Conservation (phyloP, 495 filamentous ascomycete species). For the Trichoderma parareesei region DNA sequence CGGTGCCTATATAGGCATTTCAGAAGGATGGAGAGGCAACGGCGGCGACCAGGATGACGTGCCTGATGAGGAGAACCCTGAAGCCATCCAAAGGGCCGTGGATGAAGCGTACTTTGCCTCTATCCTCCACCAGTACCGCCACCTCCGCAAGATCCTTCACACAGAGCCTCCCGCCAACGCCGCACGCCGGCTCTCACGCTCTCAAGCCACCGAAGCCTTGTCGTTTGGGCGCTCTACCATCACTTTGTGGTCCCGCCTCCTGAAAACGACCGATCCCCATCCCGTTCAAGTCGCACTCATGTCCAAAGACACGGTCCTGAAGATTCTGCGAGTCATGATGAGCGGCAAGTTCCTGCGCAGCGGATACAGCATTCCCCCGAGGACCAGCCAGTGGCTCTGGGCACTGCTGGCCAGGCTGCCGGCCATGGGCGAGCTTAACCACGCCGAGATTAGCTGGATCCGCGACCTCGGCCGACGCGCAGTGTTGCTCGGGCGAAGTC, state of each 20-base stretch:
- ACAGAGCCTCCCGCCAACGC: conserved; percentile 41
- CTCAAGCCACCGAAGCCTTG: conserved; percentile 50
- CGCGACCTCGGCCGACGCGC: conserved; percentile 54
- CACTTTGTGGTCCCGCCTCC: conserved; percentile 43
- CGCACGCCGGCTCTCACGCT: conserved; percentile 42
- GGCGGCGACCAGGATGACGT: conserved; percentile 20
- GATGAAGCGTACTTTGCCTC: conserved; percentile 54
- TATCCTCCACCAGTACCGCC: conserved; percentile 50
- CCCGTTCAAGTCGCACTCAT: conserved; percentile 63
- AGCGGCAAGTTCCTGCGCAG: conserved; percentile 41
- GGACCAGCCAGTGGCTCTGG: conserved; percentile 55
- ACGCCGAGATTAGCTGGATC: conserved; percentile 48
- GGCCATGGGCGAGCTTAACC: conserved; percentile 48
- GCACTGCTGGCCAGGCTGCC: conserved; percentile 49
- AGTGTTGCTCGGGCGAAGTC: conserved; percentile 41
- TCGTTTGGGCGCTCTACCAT: conserved; percentile 36
- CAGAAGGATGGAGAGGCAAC: conserved; percentile 14
- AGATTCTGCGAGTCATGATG: conserved; percentile 41
- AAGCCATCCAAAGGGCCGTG: conserved; percentile 18
- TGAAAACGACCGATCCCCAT: conserved; percentile 47
- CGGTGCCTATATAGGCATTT: conserved; percentile 11
- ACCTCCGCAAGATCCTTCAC: conserved; percentile 51
- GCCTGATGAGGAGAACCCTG: conserved; percentile 29
- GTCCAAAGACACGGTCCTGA: conserved; percentile 52
- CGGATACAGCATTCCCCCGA: conserved; percentile 34